phyloP scores from a whole-genome alignment of 331 rosid species.

The Erythrophleum ivorense region DNA sequence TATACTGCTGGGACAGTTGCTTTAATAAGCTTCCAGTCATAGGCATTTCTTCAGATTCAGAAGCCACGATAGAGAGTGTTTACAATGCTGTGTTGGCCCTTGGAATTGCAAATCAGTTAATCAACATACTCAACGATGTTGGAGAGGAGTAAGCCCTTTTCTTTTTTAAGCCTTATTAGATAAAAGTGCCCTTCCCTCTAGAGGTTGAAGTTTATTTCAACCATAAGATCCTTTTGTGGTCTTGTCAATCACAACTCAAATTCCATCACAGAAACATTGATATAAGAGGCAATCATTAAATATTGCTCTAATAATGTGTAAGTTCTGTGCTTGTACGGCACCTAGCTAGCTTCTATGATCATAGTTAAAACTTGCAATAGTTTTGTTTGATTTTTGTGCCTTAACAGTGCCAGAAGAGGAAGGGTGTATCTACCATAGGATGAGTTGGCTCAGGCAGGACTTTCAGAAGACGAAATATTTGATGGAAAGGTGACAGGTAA shows the following conservation, averaged over 20 bases:
- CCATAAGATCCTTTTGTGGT: too few relatives aligned
- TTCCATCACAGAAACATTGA: not conserved
- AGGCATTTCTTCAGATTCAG: conserved; percentile 58
- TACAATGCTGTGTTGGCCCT: conserved; percentile 65
- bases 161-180: too few relatives aligned
- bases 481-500: conserved; percentile 64
- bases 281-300: conserved; percentile 12
- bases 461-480: conserved; percentile 65
- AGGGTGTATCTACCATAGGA: conserved; percentile 69
- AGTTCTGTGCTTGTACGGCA: not conserved
- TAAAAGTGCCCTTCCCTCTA: too few relatives aligned
- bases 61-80: conserved; percentile 57
- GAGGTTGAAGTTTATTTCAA: not conserved
- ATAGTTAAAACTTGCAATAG: not conserved
- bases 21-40: conserved; percentile 64
- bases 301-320: not conserved
- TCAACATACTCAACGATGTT: conserved; percentile 67
- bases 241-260: too few relatives aligned
- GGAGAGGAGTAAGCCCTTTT: conserved; percentile 64
- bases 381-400: not conserved
- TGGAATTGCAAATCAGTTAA: conserved; percentile 66
- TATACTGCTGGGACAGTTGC: conserved; percentile 70
- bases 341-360: not conserved
- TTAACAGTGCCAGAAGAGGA: conserved; percentile 59
- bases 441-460: conserved; percentile 63